These are phyloP conservation scores for Orychophragmus violaceus DNA, from an alignment of 345 rosid genomes.

Conservation along the genomic window DNA sequence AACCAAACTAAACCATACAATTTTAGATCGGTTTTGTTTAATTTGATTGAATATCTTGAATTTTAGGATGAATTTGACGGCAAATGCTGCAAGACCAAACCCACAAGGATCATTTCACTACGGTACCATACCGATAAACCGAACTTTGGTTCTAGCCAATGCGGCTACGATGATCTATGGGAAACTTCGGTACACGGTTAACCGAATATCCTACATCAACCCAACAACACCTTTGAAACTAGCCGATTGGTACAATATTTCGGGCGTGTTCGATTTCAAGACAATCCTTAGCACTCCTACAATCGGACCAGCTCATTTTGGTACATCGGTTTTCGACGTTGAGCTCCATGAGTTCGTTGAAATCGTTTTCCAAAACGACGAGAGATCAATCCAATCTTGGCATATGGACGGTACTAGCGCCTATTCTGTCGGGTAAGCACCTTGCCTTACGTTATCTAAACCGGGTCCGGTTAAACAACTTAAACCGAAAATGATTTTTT, in stretches of 20 bases:
- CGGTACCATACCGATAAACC: conserved; percentile 41
- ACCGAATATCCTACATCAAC: conserved; percentile 52
- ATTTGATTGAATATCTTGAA: neutral
- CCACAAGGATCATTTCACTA: conserved; percentile 95
- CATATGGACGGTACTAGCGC: conserved; percentile 69
- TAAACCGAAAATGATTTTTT: neutral
- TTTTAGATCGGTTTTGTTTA: neutral
- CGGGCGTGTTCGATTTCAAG: conserved; percentile 52
- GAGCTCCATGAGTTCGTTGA: conserved; percentile 63
- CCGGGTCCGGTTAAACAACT: neutral
- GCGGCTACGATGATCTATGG: conserved; percentile 34
- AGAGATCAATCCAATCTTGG: conserved; percentile 58
- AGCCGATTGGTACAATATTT: conserved; percentile 68
- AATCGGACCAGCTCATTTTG: conserved; percentile 27
- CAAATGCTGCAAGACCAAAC: conserved; percentile 92
- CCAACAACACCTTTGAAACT: conserved; percentile 75
- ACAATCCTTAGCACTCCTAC: conserved; percentile 43
- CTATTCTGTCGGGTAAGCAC: conserved; percentile 54
- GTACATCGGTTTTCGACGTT: conserved; percentile 39
- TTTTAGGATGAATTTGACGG: conserved; percentile 67
- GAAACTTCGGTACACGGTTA: conserved; percentile 62
- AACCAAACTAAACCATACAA: neutral
- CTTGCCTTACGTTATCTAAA: neutral
- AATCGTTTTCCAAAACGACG: conserved; percentile 68
- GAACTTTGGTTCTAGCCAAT: conserved; percentile 47